Evolutionary conservation across 305 asterid genomes (phyloP).

Genomic region (Fraxinus albicans): DNA sequence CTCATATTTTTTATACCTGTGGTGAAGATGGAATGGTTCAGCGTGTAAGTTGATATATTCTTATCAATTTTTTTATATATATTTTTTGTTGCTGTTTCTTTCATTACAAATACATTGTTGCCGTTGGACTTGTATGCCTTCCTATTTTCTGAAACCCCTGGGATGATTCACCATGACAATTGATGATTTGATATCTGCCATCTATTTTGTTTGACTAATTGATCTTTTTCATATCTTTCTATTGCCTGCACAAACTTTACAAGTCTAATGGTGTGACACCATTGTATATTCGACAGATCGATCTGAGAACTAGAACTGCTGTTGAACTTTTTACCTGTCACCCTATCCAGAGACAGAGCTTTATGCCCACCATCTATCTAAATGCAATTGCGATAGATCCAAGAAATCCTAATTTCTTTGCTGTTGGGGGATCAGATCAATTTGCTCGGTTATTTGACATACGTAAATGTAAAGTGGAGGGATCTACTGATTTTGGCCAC

Average conservation of each 20-base stretch:
- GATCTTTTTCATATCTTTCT: slow-evolving; percentile 7
- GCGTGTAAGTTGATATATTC: slow-evolving; percentile 55
- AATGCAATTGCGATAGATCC: slow-evolving; percentile 85
- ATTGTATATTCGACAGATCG: slow-evolving; percentile 55
- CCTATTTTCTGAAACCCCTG: neutral
- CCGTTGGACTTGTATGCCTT: neutral
- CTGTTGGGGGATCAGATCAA: slow-evolving; percentile 85
- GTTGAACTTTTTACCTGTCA: slow-evolving; percentile 72
- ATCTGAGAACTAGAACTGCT: slow-evolving; percentile 69
- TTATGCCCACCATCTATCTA: slow-evolving; percentile 40
- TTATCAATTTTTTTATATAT: neutral
- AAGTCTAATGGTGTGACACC: slow-evolving; percentile 17
- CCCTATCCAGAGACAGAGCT: slow-evolving; percentile 37
- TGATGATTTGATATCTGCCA: neutral
- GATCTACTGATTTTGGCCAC: slow-evolving; percentile 60
- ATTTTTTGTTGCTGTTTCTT: neutral
- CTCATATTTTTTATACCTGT: slow-evolving; percentile 74
- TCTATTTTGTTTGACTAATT: neutral
- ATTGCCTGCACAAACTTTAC: neutral
- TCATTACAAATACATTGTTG: neutral
- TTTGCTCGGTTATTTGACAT: slow-evolving; percentile 82
- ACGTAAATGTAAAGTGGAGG: slow-evolving; percentile 68
- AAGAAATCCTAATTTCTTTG: slow-evolving; percentile 76
- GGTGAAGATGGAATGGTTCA: slow-evolving; percentile 94
- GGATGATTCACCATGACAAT: neutral